Evolutionary conservation across 208 protist genomes (phyloP), one percentile per base, ranked within the genome.

Genomic region (Crithidia bombi): DNA sequence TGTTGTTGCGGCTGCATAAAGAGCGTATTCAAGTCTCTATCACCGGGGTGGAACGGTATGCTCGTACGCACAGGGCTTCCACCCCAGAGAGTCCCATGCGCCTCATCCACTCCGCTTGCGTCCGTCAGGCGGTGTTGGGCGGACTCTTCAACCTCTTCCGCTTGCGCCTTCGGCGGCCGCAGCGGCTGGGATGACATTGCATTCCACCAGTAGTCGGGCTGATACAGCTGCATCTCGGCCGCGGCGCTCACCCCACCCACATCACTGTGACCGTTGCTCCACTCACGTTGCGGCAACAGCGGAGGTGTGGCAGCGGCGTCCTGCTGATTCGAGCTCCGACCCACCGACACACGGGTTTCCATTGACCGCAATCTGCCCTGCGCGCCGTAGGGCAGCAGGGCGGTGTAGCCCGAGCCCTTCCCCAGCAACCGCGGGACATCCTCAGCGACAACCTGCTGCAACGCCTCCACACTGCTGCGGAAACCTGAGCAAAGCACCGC

Each of bases 401-500:
- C 55, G 10, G 69, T 69, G 63, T 65, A 64, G 21, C 25, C 21
- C 49, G 46, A 14, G 55, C 57, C 52, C 11, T 46, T 25, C 19
- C 69, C 56, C 7, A 69, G 12, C 17, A 59, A 26, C 14, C 33
- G 38, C 51, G 46, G 36, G 47, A 80, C 50, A 11, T 74, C 73
- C 43, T 78, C 72, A 10, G 41, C 39, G 4, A 80, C 46, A 5
- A 66, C 69, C 32, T 73, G 65, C 54, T 73, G 58, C 25, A 79
- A 59, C 17, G 54, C 64, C 21, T 64, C 1, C 28, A 86, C 50
- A 51, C 75, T 62, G 38, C 74, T 44, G 39, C 55, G 50, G 49
- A 85, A 89, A 38, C 76, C 82, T 0, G 71, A 47, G 56, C 80
- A 52, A 26, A 85, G 68, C 38, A 88, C 80, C 28, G 69, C 68